Evolutionary conservation across 495 filamentous ascomycete genomes (phyloP).

Genomic region (Podospora comata): DNA sequence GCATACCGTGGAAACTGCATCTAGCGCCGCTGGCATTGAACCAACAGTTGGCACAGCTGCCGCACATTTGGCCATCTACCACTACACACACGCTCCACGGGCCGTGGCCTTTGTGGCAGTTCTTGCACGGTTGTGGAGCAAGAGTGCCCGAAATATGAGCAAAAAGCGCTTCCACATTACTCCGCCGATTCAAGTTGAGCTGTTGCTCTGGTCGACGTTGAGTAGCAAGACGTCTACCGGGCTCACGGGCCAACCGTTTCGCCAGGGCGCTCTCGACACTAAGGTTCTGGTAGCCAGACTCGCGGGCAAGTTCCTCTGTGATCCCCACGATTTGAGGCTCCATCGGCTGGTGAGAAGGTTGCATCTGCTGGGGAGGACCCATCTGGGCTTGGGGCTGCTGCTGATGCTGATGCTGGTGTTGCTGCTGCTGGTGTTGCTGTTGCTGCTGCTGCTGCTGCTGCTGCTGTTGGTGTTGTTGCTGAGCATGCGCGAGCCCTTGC

Average conservation of each 20-base stretch:
- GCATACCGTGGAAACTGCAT: constrained; percentile 51
- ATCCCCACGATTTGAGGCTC: constrained; percentile 33
- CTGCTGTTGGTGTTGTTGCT: constrained; percentile 25
- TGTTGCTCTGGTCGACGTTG: constrained; percentile 46
- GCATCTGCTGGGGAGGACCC: constrained; percentile 28
- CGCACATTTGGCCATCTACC: constrained; percentile 51
- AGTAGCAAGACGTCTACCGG: constrained; percentile 42
- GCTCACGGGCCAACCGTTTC: constrained; percentile 44
- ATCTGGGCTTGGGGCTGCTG: constrained; percentile 26
- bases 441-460: constrained; percentile 29
- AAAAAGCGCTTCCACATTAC: constrained; percentile 51
- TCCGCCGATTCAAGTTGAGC: constrained; percentile 45
- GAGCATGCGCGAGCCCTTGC: constrained; percentile 5
- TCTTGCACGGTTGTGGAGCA: constrained; percentile 46
- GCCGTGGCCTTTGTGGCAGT: constrained; percentile 52
- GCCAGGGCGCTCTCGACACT: constrained; percentile 47
- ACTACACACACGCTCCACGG: constrained; percentile 48
- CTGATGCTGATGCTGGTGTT: constrained; percentile 28
- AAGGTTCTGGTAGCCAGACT: constrained; percentile 42
- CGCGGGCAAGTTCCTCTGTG: constrained; percentile 41
- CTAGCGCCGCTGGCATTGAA: constrained; percentile 50
- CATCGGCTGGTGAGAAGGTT: constrained; percentile 33
- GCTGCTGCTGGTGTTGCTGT: constrained; percentile 22
- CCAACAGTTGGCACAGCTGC: constrained; percentile 53
- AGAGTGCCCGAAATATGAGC: constrained; percentile 47